A percentile compares a stretch with the other conserved stretches of the same genome.
Evolutionary conservation across 495 filamentous ascomycete species (phyloP).

Genomic region (Neurospora discreta): DNA sequence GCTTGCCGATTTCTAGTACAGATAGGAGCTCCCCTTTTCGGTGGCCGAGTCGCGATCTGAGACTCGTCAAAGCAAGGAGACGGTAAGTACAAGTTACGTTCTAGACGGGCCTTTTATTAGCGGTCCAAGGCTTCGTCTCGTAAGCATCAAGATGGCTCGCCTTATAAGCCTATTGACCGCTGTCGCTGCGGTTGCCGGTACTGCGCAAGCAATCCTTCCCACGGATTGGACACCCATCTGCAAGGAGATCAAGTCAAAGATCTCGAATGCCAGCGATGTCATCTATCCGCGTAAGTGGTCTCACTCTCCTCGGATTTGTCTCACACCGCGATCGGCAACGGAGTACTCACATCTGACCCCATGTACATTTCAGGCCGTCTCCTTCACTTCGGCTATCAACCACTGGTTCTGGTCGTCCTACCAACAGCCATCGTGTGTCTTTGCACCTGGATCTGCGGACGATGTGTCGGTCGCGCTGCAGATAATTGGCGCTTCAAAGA

Average conservation of each 20-base stretch:
- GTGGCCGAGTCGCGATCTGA: not conserved
- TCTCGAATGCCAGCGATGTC: constrained; percentile 2
- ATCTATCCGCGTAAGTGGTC: constrained; percentile 1
- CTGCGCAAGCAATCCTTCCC: not conserved
- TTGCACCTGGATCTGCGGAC: constrained; percentile 1
- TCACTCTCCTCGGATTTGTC: not conserved
- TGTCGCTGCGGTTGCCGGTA: not conserved
- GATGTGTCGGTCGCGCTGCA: constrained; percentile 16
- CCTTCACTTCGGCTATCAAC: not conserved
- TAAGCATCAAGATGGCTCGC: not conserved
- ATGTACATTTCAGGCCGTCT: not conserved
- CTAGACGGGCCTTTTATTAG: not conserved
- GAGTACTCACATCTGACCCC: not conserved
- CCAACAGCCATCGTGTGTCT: constrained; percentile 10
- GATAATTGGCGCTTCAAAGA: constrained; percentile 7
- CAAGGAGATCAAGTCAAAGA: constrained; percentile 1
- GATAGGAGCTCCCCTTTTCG: not conserved
- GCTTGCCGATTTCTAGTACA: not conserved
- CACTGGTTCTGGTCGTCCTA: constrained; percentile 18
- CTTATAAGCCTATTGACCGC: not conserved
- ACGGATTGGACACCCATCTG: not conserved
- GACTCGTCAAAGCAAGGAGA: not conserved
- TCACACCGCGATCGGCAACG: not conserved
- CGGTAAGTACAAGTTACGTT: not conserved
- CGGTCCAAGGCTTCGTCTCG: not conserved